Evolutionary conservation across 257 asterid genomes (phyloP).

Genomic region (Lantana camara): DNA sequence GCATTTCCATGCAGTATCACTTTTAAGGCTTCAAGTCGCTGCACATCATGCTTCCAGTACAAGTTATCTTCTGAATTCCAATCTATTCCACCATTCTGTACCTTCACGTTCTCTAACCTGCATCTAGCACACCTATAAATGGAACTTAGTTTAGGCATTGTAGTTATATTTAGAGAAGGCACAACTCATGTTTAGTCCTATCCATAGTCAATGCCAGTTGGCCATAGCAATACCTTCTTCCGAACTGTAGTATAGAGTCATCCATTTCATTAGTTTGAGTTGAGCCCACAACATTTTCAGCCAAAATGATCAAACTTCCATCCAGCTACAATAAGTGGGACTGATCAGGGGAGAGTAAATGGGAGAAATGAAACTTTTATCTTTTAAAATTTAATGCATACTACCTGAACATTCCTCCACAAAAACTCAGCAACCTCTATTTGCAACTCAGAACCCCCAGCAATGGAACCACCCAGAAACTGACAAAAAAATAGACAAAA

Average conservation of each 20-base stretch:
- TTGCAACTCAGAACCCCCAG: constrained; percentile 89
- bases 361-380: constrained; percentile 18
- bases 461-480: constrained; percentile 88
- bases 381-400: constrained; percentile 24
- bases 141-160: constrained; percentile 17
- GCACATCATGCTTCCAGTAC: constrained; percentile 97
- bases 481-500: constrained; percentile 41
- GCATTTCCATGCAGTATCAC: constrained; percentile 93
- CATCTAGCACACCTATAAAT: constrained; percentile 82
- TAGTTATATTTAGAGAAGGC: background rate
- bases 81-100: constrained; percentile 78
- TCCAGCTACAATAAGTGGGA: constrained; percentile 65
- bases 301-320: constrained; percentile 83
- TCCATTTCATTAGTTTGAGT: constrained; percentile 42
- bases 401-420: constrained; percentile 95
- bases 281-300: constrained; percentile 86
- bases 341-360: constrained; percentile 34
- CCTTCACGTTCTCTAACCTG: constrained; percentile 74
- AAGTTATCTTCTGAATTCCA: constrained; percentile 75
- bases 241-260: constrained; percentile 77
- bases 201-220: constrained; percentile 16
- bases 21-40: constrained; percentile 76
- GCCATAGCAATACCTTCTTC: constrained; percentile 62
- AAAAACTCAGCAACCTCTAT: constrained; percentile 88
- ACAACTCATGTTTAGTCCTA: constrained; percentile 24